Percentiles rank a stretch among this genome's conserved stretches.
These are phyloP conservation scores for Fusarium buxicola DNA, from an alignment of 2,329 filamentous ascomycete genomes.

Conservation along the genomic window DNA sequence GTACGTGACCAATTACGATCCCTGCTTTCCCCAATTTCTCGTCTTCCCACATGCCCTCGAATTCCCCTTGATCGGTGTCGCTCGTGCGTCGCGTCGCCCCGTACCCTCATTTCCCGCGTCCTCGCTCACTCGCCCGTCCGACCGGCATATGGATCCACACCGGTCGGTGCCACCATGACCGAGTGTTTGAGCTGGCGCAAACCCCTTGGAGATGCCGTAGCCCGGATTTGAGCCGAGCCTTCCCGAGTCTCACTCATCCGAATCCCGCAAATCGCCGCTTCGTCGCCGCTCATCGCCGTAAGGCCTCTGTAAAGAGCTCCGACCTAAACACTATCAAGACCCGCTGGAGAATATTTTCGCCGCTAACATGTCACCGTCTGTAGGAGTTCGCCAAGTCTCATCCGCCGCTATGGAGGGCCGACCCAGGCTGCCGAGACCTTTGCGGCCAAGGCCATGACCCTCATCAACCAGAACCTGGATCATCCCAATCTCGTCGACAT, in stretches of 20 bases:
- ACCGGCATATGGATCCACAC: conserved; percentile 42
- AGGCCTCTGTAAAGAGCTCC: conserved; percentile 1
- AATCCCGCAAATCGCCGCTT: conserved; percentile 13
- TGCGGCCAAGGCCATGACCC: conserved; percentile 66
- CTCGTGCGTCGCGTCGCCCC: conserved; percentile 19
- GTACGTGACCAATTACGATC: conserved; percentile 55
- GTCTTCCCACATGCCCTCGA: conserved; percentile 23
- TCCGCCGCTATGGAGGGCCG: conserved; percentile 69
- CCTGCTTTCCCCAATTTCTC: conserved; percentile 36
- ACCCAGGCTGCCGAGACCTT: conserved; percentile 69
- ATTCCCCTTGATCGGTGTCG: conserved; percentile 18
- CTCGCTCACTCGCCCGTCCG: conserved; percentile 37
- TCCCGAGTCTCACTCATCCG: conserved; percentile 25
- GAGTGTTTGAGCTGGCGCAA: conserved; percentile 28
- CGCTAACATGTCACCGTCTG: conserved; percentile 24
- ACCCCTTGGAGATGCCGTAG: conserved; percentile 17
- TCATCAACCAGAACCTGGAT: conserved; percentile 69
- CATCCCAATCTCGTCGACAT: conserved; percentile 71
- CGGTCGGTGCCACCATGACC: conserved; percentile 42
- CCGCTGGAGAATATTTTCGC: not conserved
- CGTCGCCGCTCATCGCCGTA: not conserved
- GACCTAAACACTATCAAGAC: not conserved
- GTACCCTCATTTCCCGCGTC: conserved; percentile 38
- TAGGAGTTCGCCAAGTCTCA: conserved; percentile 67
- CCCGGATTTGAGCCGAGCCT: conserved; percentile 41